Evolutionary conservation across 495 filamentous ascomycete genomes (phyloP).

Genomic region (Xylaria nigripes): DNA sequence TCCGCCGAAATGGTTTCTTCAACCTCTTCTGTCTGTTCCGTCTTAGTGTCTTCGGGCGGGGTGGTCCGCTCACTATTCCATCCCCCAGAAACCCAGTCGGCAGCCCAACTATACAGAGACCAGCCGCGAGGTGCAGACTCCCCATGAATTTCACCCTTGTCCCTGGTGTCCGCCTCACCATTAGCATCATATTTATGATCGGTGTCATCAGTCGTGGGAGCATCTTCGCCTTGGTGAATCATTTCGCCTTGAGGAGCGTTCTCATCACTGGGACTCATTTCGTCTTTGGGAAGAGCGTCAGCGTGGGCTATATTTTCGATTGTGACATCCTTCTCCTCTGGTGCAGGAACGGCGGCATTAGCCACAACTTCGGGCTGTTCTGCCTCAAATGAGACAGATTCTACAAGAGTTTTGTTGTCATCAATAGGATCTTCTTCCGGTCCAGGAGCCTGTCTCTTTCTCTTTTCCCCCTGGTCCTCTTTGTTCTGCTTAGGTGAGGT

Average conservation of each 20-base stretch:
- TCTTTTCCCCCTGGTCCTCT: not conserved
- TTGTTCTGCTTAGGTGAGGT: not conserved
- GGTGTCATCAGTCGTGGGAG: not conserved
- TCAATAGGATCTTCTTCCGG: not conserved
- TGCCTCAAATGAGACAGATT: not conserved
- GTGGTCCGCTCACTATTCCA: not conserved
- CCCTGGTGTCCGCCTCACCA: not conserved
- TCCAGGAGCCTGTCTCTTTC: not conserved
- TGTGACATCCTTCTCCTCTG: not conserved
- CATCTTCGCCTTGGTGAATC: not conserved
- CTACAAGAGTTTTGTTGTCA: not conserved
- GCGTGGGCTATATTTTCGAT: not conserved
- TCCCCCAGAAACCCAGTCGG: not conserved
- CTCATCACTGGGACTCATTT: slow-evolving; percentile 1
- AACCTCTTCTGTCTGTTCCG: not conserved
- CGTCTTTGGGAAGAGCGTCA: slow-evolving; percentile 5
- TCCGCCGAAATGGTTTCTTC: not conserved
- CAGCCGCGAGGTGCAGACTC: not conserved
- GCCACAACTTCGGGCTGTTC: not conserved
- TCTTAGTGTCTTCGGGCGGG: slow-evolving; percentile 2
- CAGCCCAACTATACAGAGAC: not conserved
- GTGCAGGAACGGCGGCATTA: not conserved
- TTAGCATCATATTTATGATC: not conserved
- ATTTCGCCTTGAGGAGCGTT: not conserved
- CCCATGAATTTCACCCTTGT: not conserved